Conservation (phyloP, 176 grass and related monocot genomes). For the Themeda triandra region DNA sequence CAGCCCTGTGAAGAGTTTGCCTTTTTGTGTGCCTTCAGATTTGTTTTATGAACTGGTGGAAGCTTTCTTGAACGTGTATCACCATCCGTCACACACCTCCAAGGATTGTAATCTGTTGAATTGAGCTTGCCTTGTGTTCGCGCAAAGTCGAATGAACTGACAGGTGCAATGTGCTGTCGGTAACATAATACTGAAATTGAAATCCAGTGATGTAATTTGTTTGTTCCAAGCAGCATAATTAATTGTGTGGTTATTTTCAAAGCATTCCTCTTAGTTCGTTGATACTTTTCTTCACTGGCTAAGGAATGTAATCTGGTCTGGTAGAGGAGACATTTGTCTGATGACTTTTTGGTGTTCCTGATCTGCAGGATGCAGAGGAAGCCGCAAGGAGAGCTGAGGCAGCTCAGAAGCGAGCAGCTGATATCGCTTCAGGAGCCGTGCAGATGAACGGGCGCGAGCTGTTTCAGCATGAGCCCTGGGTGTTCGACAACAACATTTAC, state of each 20-base stretch:
- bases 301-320: too few species aligned
- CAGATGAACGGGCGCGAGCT: conserved; percentile 89
- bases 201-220: background rate
- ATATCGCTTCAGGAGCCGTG: conserved; percentile 55
- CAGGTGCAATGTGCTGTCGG: too few species aligned
- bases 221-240: background rate
- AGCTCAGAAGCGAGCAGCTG: conserved; percentile 48
- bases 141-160: too few species aligned
- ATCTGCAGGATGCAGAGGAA: conserved; percentile 54
- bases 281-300: too few species aligned
- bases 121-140: too few species aligned
- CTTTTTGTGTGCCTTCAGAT: too few species aligned
- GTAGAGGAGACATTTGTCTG: background rate
- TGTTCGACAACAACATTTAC: conserved; percentile 75
- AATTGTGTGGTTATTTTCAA: background rate
- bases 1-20: too few species aligned
- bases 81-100: too few species aligned
- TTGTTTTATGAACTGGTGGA: too few species aligned
- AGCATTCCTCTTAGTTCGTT: background rate
- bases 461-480: conserved; percentile 72
- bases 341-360: background rate
- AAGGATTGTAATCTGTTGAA: too few species aligned
- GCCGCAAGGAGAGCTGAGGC: conserved; percentile 57
- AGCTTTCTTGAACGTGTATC: too few species aligned
- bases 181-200: too few species aligned